Conservation (phyloP, 305 asterid species). For the Fraxinus paxiana region DNA sequence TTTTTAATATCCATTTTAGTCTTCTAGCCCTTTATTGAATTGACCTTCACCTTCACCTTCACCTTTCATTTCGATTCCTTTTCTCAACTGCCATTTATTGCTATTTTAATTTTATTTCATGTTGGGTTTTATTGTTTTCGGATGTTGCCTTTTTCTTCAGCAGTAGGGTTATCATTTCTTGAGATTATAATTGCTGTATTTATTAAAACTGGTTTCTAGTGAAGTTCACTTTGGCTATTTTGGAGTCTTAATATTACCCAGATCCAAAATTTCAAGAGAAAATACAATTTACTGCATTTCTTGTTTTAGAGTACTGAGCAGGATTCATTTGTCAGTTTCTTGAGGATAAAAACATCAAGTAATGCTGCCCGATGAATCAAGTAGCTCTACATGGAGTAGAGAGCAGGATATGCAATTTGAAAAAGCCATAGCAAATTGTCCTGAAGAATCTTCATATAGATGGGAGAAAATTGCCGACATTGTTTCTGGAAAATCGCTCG, state of each 20-base stretch:
- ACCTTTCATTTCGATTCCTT: conserved; percentile 8
- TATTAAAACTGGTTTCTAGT: conserved; percentile 19
- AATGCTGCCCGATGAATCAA: conserved; percentile 64
- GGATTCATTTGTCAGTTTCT: neutral
- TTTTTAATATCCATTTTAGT: neutral
- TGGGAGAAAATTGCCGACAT: conserved; percentile 80
- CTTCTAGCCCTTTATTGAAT: conserved; percentile 25
- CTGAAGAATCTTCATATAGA: conserved; percentile 51
- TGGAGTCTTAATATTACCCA: conserved; percentile 7
- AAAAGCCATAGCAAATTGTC: conserved; percentile 61
- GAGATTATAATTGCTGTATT: conserved; percentile 8
- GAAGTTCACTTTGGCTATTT: conserved; percentile 25
- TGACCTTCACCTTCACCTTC: conserved; percentile 35
- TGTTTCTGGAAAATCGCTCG: conserved; percentile 65
- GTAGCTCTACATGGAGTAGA: conserved; percentile 68
- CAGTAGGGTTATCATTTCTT: neutral
- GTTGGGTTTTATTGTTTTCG: neutral
- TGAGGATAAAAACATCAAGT: neutral
- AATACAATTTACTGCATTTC: conserved; percentile 16
- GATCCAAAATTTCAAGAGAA: neutral
- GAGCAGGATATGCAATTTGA: conserved; percentile 83
- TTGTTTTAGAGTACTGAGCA: conserved; percentile 15
- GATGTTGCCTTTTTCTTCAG: neutral
- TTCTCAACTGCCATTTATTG: neutral
- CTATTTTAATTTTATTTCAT: neutral